Evolutionary conservation across 2,329 filamentous ascomycete species (phyloP), one percentile per base, ranked within the genome.

Genomic region (Aspergillus ruber): DNA sequence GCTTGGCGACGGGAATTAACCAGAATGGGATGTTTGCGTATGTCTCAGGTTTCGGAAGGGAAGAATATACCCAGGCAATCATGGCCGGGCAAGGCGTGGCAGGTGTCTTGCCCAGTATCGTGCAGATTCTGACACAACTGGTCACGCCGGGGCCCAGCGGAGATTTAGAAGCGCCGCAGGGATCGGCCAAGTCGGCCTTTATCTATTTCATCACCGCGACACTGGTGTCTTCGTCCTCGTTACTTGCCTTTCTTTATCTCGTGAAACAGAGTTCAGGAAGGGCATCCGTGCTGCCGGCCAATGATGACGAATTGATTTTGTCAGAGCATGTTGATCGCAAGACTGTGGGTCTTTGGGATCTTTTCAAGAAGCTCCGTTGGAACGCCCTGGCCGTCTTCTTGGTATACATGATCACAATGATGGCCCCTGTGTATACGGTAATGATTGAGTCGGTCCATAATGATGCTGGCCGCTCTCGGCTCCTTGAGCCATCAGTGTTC

Each of bases 11-110:
- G 0, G 90, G 87, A 0, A 75, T 96, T 44, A 86, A 90, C 56
- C 93, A 97, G 70, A 97, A 97, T 66, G 93, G 93, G 15, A 82
- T 93, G 9, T 95, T 96, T 65, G 89, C 93, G 2, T 97, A 90
- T 64, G 90, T 89, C 3, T 82, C 87, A 3, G 85, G 88, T 45
- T 97, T 95, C 61, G 88, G 85, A 32, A 77, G 87, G 44, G 81
- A 85, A 17, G 88, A 93, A 67, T 98, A 97, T 67, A 95, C 89
- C 47, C 91, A 97, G 69, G 91, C 86, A 20, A 90, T 97, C 67
- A 97, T 98, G 90, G 84, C 85, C 3, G 93, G 93, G 1, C 93
- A 98, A 68, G 91, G 85, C 27, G 77, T 98, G 3, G 90, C 93
- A 0, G 93, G 93, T 25, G 90, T 98, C 8, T 74, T 97, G 3